Base-by-base conservation (phyloP, 441 rosid genomes). In the Euphorbia schlechtendalii region DNA sequence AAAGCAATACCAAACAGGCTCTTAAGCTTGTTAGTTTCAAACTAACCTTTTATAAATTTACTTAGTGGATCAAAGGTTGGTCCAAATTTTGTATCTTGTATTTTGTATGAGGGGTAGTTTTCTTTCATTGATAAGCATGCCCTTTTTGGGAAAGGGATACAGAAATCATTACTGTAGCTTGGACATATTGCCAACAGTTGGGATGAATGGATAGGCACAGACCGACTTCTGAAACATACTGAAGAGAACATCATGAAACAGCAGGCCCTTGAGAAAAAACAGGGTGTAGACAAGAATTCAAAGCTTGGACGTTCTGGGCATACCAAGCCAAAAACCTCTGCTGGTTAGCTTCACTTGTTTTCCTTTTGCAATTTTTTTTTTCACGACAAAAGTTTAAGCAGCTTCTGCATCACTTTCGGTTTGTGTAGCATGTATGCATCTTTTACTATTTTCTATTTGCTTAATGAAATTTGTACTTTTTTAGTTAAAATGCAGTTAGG, bases 151-250 rank as follows among this genome's bases (percentile, higher is more conserved):
- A 73, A 78, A 75, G 79, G 76, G 74, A 72, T 67, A 74, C 70
- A 56, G 70, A 71, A 81, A 81, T 77, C 79, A 78, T 77, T 69
- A 73, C 72, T 74, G 69, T 86, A 81, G 83, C 67, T 77, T 82
- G 81, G 75, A 73, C 80, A 81, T 78, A 56, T 86, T 86, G 85
- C 81, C 81, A 80, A 85, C 96, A 94, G 98, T 75, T 94, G 98
- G 99, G 99, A 94, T 60, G 99, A 94, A 75, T 91, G 99, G 99
- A 93, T 94, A 72, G 88, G 89, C n/a, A 70, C 79, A 15, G 96
- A 87, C 46, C 85, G 99, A 70, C 77, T 94, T 62, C 38, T 94
- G 85, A 94, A 94, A 77, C 83, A 78, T 65, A 87, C 86, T 11
- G 86, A 86, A 69, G 96, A 91, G 81, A 94, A 94, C 78, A 78